Conservation (phyloP, 2,329 filamentous ascomycete genomes). For the Beauveria sp. region DNA sequence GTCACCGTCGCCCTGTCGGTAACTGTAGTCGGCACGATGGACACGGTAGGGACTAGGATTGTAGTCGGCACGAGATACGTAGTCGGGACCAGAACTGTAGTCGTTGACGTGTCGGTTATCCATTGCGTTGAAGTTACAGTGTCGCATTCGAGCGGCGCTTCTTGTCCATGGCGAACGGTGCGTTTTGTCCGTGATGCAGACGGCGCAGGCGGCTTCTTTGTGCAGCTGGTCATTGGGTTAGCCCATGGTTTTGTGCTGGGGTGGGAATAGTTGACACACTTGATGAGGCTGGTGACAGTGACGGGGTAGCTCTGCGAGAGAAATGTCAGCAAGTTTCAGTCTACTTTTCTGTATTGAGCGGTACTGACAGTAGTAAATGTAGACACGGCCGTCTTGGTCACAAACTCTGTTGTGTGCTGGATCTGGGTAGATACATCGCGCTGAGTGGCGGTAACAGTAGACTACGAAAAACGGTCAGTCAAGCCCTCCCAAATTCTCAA, state of each 20-base stretch:
- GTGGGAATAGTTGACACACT: background rate
- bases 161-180: background rate
- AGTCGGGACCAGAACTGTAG: conserved; percentile 6
- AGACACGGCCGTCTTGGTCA: background rate
- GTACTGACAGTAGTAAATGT: background rate
- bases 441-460: background rate
- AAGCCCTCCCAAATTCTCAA: no score
- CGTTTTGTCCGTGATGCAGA: background rate
- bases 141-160: conserved; percentile 1
- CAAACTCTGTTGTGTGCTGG: background rate
- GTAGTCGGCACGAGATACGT: background rate
- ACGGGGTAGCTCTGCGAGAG: conserved; percentile 13
- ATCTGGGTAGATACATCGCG: conserved; percentile 2
- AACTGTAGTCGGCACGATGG: background rate
- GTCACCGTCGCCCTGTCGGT: background rate
- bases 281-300: conserved; percentile 7
- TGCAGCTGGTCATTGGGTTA: background rate
- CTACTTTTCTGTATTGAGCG: no score
- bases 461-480: no score
- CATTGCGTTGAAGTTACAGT: background rate
- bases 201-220: background rate
- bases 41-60: conserved; percentile 3
- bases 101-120: background rate
- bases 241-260: background rate
- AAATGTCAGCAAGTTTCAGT: background rate